Evolutionary conservation across 2,329 filamentous ascomycete species (phyloP).

Genomic region (Davidsoniella neocaledoniae): DNA sequence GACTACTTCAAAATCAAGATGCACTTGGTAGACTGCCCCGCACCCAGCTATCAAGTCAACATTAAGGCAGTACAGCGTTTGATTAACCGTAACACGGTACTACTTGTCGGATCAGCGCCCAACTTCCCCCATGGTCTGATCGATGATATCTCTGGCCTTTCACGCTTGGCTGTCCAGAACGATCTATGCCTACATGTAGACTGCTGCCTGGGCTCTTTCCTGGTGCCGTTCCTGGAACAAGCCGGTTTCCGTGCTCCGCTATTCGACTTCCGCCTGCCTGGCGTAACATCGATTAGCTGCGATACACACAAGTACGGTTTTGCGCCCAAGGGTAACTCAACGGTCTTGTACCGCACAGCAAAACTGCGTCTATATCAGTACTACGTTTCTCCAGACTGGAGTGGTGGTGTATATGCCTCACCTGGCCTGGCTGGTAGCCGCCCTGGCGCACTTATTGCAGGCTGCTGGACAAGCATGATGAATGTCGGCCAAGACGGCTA

Average conservation of each 20-base stretch:
- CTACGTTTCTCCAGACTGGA: constrained; percentile 90
- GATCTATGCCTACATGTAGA: constrained; percentile 86
- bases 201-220: constrained; percentile 91
- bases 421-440: constrained; percentile 83
- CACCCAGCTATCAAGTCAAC: constrained; percentile 71
- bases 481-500: constrained; percentile 76
- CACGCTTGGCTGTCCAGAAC: constrained; percentile 62
- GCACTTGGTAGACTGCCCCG: constrained; percentile 74
- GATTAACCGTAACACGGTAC: constrained; percentile 83
- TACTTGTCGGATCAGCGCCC: constrained; percentile 85
- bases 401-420: constrained; percentile 87
- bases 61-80: constrained; percentile 61
- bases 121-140: constrained; percentile 99
- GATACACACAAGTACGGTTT: constrained; percentile 99
- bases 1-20: constrained; percentile 95
- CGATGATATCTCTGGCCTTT: constrained; percentile 78
- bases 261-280: constrained; percentile 88
- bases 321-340: constrained; percentile 92
- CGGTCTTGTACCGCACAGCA: constrained; percentile 72
- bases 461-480: constrained; percentile 90
- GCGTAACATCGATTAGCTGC: constrained; percentile 88
- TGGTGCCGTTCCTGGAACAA: constrained; percentile 78
- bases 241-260: constrained; percentile 80
- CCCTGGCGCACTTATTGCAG: constrained; percentile 85
- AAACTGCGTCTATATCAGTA: constrained; percentile 79